Base-by-base conservation (phyloP, 768 basidiomycete species). In the Pholiota molesta region DNA sequence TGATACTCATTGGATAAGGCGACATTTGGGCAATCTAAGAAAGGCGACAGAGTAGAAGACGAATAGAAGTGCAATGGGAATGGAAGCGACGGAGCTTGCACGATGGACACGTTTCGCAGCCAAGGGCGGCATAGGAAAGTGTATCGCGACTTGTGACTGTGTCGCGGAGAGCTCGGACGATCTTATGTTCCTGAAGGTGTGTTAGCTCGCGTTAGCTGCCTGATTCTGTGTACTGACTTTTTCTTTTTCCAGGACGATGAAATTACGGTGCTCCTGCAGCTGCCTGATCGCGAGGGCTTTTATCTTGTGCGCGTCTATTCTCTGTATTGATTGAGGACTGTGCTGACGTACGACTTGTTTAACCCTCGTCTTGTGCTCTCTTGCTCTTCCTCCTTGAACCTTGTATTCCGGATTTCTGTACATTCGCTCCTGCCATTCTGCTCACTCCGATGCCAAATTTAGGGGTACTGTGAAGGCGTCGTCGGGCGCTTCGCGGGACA, bases 381-480 rank as follows among this genome's bases (percentile, higher is more conserved):
- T 13, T 37, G 2, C 35, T 37, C 35, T 9, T 37, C 10, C 35
- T 37, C 9, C 4, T 26, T 26, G 7, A 13, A 9, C 7, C 33
- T 3, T 35, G 33, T 35, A 35, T 16, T 2, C 10, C 35, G 11
- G 14, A 14, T 37, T 14, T 13, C 35, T 37, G 14, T 9, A 13
- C 14, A 13, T 37, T 37, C 14, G 6, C 10, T n/a, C 35, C 14
- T 37, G 10, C 35, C 13, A 11, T 37, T 37, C 13, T 5, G 10
- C 11, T 37, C 35, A 10, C 11, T 37, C 35, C 13, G 35, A 9
- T 9, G 14, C 35, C 35, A 16, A 37, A 37, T 44, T 26, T 57
- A 93, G 92, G 93, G 94, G 4, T 91, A 88, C 66, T 95, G 93
- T 69, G 93, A 95, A 75, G 93, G 89, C 56, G 90, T 95, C 56